phyloP scores from a whole-genome alignment of 2,329 filamentous ascomycete species.

The Xylaria sp. region DNA sequence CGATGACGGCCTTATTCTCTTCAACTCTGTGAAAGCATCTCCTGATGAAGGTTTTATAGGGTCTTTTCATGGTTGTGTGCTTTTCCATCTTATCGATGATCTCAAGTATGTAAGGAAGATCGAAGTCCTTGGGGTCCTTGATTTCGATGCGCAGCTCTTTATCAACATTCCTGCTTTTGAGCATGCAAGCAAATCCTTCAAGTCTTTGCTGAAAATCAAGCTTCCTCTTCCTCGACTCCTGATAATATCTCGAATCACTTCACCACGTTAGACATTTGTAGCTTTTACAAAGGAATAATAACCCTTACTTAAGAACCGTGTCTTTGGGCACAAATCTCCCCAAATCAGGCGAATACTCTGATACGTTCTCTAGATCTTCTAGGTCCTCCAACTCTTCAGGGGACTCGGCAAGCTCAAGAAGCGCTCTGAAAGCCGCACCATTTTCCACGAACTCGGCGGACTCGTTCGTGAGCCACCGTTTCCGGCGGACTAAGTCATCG shows the following conservation, averaged over 20 bases:
- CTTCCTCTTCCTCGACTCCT: background rate
- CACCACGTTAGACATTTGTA: background rate
- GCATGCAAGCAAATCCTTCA: background rate
- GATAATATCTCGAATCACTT: background rate
- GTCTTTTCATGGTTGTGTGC: background rate
- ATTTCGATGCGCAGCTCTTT: background rate
- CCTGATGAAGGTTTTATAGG: background rate
- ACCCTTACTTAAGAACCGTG: background rate
- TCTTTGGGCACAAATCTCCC: background rate
- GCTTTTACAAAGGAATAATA: background rate
- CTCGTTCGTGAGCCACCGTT: background rate
- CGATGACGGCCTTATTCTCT: background rate
- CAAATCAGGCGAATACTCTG: background rate
- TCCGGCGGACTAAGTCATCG: background rate
- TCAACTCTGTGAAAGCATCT: background rate
- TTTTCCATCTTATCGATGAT: constrained; percentile 3
- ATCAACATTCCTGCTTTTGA: constrained; percentile 8
- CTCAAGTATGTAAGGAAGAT: background rate
- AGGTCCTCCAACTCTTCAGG: background rate
- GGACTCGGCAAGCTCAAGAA: background rate
- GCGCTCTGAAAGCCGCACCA: background rate
- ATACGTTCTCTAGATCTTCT: background rate
- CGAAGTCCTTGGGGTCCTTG: background rate
- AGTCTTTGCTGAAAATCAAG: background rate
- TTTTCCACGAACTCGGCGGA: background rate